Evolutionary conservation across 495 filamentous ascomycete species (phyloP).

Genomic region (Xanthoparmelia taractica): DNA sequence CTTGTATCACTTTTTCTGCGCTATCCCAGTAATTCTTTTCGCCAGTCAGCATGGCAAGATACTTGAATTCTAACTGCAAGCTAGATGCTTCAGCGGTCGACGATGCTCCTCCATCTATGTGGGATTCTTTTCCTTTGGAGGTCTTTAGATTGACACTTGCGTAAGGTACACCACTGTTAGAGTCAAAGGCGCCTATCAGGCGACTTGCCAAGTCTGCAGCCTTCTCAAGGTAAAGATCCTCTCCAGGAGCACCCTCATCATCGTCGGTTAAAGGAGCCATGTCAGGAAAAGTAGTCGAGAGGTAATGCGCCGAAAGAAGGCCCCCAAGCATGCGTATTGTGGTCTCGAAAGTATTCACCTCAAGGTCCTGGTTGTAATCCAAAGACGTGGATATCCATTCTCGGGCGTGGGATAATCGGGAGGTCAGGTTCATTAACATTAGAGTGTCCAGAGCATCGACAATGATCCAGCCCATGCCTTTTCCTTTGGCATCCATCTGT

Average conservation of each 20-base stretch:
- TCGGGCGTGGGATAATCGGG: constrained; percentile 71
- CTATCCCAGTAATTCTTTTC: constrained; percentile 85
- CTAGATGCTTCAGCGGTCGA: constrained; percentile 90
- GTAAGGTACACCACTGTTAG: constrained; percentile 75
- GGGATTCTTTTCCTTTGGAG: constrained; percentile 63
- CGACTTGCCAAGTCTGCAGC: constrained; percentile 87
- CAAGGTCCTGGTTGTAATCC: constrained; percentile 81
- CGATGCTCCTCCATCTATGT: constrained; percentile 80
- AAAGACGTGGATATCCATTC: constrained; percentile 83
- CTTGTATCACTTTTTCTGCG: constrained; percentile 83
- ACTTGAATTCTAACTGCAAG: constrained; percentile 94
- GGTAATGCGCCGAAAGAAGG: constrained; percentile 87
- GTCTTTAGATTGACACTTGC: constrained; percentile 83
- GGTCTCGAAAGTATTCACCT: constrained; percentile 97
- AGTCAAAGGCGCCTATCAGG: constrained; percentile 79
- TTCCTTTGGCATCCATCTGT: constrained; percentile 65
- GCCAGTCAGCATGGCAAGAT: constrained; percentile 88
- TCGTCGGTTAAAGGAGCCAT: constrained; percentile 60
- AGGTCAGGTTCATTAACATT: constrained; percentile 97
- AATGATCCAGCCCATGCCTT: constrained; percentile 94
- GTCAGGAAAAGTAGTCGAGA: constrained; percentile 64
- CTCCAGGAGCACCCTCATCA: constrained; percentile 57
- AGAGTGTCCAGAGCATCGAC: constrained; percentile 92
- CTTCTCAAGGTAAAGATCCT: constrained; percentile 94
- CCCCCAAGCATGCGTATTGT: constrained; percentile 97